A percentile compares a stretch with the other conserved stretches of the same genome.
Conservation (phyloP, 2,329 filamentous ascomycete genomes). For the Sclerotinia nivalis region DNA sequence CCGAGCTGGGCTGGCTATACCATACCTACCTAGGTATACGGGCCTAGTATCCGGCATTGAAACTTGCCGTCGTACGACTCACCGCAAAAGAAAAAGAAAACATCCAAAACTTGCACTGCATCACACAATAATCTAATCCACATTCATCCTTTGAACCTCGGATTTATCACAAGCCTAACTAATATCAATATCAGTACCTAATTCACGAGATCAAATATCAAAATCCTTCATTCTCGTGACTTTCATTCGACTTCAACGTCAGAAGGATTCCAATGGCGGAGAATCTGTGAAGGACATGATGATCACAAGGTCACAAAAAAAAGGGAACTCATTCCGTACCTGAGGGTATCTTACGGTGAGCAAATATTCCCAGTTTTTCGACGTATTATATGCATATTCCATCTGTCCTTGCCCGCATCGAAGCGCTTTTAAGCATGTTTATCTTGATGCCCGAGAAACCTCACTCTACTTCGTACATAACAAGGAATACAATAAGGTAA, state of each 20-base stretch:
- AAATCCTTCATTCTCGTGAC: slow-evolving; percentile 7
- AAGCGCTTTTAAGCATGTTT: slow-evolving; percentile 12
- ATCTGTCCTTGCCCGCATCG: slow-evolving; percentile 21
- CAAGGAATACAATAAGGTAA: slow-evolving; percentile 2
- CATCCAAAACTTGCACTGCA: neutral
- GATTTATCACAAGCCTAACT: slow-evolving; percentile 1
- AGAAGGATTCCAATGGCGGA: neutral
- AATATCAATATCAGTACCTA: neutral
- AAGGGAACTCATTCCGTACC: neutral
- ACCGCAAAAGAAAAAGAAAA: neutral
- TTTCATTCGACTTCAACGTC: neutral
- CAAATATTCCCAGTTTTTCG: slow-evolving; percentile 4
- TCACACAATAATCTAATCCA: neutral
- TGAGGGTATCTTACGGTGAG: slow-evolving; percentile 22
- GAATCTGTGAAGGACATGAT: slow-evolving; percentile 11
- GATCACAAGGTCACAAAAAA: slow-evolving; percentile 16
- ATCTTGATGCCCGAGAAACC: slow-evolving; percentile 9
- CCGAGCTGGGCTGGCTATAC: slow-evolving; percentile 11
- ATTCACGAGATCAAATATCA: slow-evolving; percentile 3
- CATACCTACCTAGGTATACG: neutral
- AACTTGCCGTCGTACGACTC: slow-evolving; percentile 1
- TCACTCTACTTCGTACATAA: neutral
- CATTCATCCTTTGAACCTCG: neutral
- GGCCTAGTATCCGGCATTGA: neutral
- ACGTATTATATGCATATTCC: slow-evolving; percentile 4